Conservation (phyloP, 2,329 filamentous ascomycete species). For the Ambrosiella cleistominuta region DNA sequence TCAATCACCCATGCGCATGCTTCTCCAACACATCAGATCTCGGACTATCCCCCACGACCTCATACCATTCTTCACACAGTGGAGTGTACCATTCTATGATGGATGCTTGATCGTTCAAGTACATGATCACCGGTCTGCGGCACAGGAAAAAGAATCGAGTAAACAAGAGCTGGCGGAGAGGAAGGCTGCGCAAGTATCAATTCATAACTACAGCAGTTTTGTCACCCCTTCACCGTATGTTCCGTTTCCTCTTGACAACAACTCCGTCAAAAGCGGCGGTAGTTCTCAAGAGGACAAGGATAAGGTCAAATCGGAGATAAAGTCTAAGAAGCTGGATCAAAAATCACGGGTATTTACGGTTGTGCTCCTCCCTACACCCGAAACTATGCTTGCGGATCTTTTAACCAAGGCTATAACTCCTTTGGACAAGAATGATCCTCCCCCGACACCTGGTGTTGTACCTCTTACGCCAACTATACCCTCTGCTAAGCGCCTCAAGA, state of each 20-base stretch:
- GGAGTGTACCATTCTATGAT: slow-evolving; percentile 72
- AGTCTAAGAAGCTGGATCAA: slow-evolving; percentile 39
- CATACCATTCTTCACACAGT: slow-evolving; percentile 55
- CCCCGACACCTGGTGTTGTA: slow-evolving; percentile 31
- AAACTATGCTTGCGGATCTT: slow-evolving; percentile 60
- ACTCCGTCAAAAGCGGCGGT: slow-evolving; percentile 16
- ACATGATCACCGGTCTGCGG: slow-evolving; percentile 63
- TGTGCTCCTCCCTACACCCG: slow-evolving; percentile 68
- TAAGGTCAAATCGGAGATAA: slow-evolving; percentile 22
- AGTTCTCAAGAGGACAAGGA: slow-evolving; percentile 21
- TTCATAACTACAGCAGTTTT: slow-evolving; percentile 83
- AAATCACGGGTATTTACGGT: slow-evolving; percentile 48
- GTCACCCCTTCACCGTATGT: slow-evolving; percentile 77
- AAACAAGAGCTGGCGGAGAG: slow-evolving; percentile 34
- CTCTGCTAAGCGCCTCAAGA: slow-evolving; percentile 49
- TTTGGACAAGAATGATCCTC: slow-evolving; percentile 20
- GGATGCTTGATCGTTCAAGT: slow-evolving; percentile 87
- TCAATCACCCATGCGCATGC: slow-evolving; percentile 73
- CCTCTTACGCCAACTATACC: slow-evolving; percentile 45
- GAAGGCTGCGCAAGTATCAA: slow-evolving; percentile 55
- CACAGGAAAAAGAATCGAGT: slow-evolving; percentile 41
- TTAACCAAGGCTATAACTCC: slow-evolving; percentile 59
- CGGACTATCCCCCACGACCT: slow-evolving; percentile 81
- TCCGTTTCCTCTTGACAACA: slow-evolving; percentile 49
- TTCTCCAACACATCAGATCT: slow-evolving; percentile 57